A percentile compares a stretch with the other conserved stretches of the same genome.
Evolutionary conservation across 106 monocot species (phyloP).

Genomic region (Dendrobium huoshanense): DNA sequence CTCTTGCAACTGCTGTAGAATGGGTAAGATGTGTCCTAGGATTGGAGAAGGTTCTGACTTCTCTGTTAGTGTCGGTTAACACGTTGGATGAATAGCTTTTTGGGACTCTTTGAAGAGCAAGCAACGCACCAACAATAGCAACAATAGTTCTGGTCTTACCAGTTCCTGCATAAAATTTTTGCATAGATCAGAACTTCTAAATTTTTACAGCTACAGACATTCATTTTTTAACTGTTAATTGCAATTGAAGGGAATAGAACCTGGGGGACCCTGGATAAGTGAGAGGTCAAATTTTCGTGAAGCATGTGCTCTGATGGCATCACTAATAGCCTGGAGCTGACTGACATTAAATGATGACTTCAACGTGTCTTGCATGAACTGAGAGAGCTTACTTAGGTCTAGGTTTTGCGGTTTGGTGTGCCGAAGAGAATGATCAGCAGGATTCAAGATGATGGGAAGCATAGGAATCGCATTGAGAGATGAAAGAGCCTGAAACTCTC

Average conservation of each 20-base stretch:
- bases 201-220: slow-evolving; percentile 2
- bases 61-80: slow-evolving; percentile 10
- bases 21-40: slow-evolving; percentile 36
- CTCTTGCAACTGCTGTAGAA: slow-evolving; percentile 68
- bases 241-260: slow-evolving; percentile 23
- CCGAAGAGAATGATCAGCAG: slow-evolving; percentile 23
- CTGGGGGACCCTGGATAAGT: slow-evolving; percentile 96
- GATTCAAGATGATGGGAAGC: slow-evolving; percentile 80
- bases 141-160: slow-evolving; percentile 96
- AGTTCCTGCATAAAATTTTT: slow-evolving; percentile 54
- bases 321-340: slow-evolving; percentile 77
- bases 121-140: slow-evolving; percentile 77
- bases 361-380: slow-evolving; percentile 50
- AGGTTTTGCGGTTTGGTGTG: slow-evolving; percentile 23
- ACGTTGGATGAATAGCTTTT: slow-evolving; percentile 15
- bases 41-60: slow-evolving; percentile 13
- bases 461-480: slow-evolving; percentile 74
- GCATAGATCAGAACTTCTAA: slow-evolving; percentile 9
- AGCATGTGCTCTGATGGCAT: slow-evolving; percentile 33
- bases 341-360: slow-evolving; percentile 66
- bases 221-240: slow-evolving; percentile 1
- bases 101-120: slow-evolving; percentile 31
- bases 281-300: slow-evolving; percentile 50
- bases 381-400: slow-evolving; percentile 42
- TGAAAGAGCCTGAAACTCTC: slow-evolving; percentile 96